Percentiles rank a stretch among this genome's conserved stretches.
These are phyloP conservation scores for Lactarius quietus DNA, from an alignment of 768 basidiomycete species.

Conservation along the genomic window DNA sequence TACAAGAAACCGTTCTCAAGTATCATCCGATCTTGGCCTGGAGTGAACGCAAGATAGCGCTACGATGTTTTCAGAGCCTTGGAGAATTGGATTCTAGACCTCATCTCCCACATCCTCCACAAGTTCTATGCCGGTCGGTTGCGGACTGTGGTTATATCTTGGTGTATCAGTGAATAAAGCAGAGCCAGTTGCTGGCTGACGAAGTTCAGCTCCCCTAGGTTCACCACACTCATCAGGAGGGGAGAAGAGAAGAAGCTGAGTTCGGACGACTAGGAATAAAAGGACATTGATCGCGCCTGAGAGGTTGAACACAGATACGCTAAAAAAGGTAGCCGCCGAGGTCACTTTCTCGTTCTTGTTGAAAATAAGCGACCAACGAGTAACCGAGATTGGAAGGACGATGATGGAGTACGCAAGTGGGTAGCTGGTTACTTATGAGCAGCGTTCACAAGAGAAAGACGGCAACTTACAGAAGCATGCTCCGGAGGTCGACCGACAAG, in stretches of 20 bases:
- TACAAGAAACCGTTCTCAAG: too few relatives aligned
- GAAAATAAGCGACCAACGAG: slow-evolving; percentile 36
- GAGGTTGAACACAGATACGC: slow-evolving; percentile 35
- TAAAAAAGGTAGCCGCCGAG: slow-evolving; percentile 35
- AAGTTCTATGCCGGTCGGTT: background rate
- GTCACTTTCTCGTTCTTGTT: slow-evolving; percentile 27
- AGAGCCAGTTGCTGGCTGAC: background rate
- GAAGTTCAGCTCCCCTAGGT: background rate
- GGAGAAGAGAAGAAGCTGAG: slow-evolving; percentile 35
- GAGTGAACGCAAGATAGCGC: too few relatives aligned
- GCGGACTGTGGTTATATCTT: background rate
- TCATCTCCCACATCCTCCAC: background rate
- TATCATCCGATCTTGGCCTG: too few relatives aligned
- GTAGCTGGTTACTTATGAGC: slow-evolving; percentile 32
- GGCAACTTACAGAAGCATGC: slow-evolving; percentile 31
- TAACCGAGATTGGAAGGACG: slow-evolving; percentile 40
- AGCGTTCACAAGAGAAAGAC: background rate
- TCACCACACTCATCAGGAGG: background rate
- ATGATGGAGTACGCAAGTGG: too few relatives aligned
- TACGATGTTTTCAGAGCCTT: too few relatives aligned
- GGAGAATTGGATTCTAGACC: too few relatives aligned
- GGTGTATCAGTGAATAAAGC: background rate
- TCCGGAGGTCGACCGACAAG: slow-evolving; percentile 32
- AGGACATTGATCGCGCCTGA: too few relatives aligned
- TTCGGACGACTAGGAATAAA: slow-evolving; percentile 37